phyloP scores from a whole-genome alignment of 2,329 filamentous ascomycete species.

The Talaromyces sp. region DNA sequence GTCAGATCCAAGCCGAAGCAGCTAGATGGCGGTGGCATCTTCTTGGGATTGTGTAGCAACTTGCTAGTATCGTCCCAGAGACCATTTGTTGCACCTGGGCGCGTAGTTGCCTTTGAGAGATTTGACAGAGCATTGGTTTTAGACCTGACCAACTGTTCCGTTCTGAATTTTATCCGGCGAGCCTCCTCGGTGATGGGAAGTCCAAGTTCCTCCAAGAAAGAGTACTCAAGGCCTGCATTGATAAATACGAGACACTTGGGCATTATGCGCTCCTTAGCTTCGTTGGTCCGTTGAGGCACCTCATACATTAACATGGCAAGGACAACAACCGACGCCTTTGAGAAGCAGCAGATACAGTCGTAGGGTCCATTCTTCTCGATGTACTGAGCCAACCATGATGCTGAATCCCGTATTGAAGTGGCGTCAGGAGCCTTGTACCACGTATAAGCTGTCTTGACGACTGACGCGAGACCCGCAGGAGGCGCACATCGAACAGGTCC shows the following conservation, averaged over 20 bases:
- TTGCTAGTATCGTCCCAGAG: constrained; percentile 27
- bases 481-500: constrained; percentile 29
- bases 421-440: constrained; percentile 29
- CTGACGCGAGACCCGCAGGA: constrained; percentile 40
- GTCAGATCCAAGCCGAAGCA: constrained; percentile 2
- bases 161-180: neutral
- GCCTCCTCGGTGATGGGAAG: constrained; percentile 28
- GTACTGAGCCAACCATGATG: constrained; percentile 30
- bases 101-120: constrained; percentile 25
- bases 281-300: neutral
- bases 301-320: constrained; percentile 27
- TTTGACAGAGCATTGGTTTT: constrained; percentile 22
- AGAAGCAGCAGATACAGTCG: constrained; percentile 43
- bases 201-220: constrained; percentile 31
- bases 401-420: constrained; percentile 24
- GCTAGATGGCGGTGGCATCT: constrained; percentile 1
- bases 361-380: constrained; percentile 38
- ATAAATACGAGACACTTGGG: constrained; percentile 35
- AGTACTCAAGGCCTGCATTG: constrained; percentile 34
- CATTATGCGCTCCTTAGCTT: neutral
- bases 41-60: constrained; percentile 26
- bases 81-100: constrained; percentile 23
- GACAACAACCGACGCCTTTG: constrained; percentile 40
- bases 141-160: neutral
- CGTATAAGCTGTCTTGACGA: constrained; percentile 42